Evolutionary conservation across 1,284 basidiomycete species (phyloP), one percentile per base, ranked within the genome.

Genomic region (Schizophyllum commune): DNA sequence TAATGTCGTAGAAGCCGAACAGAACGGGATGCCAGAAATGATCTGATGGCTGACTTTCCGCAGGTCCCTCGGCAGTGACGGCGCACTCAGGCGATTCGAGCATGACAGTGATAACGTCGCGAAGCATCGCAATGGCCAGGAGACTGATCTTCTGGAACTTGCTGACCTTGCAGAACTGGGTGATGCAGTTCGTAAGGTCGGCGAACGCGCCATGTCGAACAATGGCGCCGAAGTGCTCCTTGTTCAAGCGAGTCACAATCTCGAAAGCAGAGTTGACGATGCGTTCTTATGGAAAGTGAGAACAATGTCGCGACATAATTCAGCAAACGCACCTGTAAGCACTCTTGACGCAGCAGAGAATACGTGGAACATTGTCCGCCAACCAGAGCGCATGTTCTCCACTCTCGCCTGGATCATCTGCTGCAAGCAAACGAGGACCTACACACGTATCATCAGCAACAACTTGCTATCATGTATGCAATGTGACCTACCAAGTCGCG

Each of bases 281-380:
- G 56, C 94, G 88, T 75, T 99, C 97, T 88, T 66, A 13, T 57
- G 55, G 58, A 32, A 22, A 56, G 52, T 59, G 27, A 56, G 32
- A 56, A 17, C n/a, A 15, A 55, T 19, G 13, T 57, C 52, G 4
- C 19, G 20, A 13, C 22, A 53, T 39, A 13, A 20, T n/a, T 55
- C 52, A n/a, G 22, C 8, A 11, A 22, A 62, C 81, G 55, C 64
- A 91, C 92, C 91, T 68, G 94, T 96, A 27, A 90, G 79, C n/a
- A 96, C 94, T 71, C 89, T 93, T 4, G 96, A 96, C 0, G 96
- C 95, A 11, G 96, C 94, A 32, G 96, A 93, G 71, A 99, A 98
- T 11, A 98, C 96, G 33, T 93, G 92, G 72, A 99, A 98, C 92
- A 99, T 97, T 0, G 98, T 99, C 65, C 95, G 82, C 97, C 97